Evolutionary conservation across 495 filamentous ascomycete genomes (phyloP).

Genomic region (Bryoglossum gracile): DNA sequence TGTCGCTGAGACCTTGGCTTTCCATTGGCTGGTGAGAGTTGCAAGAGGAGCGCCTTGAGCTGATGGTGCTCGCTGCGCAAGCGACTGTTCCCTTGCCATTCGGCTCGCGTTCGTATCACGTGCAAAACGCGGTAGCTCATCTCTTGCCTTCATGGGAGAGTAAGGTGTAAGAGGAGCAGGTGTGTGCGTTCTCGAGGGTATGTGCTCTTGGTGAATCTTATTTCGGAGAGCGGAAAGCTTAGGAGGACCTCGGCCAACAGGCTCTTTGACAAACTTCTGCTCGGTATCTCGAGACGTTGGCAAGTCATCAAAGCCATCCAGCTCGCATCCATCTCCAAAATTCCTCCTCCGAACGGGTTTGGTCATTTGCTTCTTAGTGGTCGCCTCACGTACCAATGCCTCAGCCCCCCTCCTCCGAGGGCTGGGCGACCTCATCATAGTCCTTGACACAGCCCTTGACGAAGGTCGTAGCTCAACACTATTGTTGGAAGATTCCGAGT

Average conservation of each 20-base stretch:
- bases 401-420: conserved; percentile 41
- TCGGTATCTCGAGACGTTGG: conserved; percentile 81
- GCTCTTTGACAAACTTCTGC: conserved; percentile 73
- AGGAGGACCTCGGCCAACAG: conserved; percentile 61
- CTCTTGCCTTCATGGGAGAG: conserved; percentile 44
- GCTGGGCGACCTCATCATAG: conserved; percentile 49
- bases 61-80: conserved; percentile 47
- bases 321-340: conserved; percentile 87
- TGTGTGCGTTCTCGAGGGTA: conserved; percentile 42
- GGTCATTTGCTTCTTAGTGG: conserved; percentile 59
- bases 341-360: conserved; percentile 66
- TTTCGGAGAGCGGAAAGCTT: conserved; percentile 44
- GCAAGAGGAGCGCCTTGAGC: conserved; percentile 47
- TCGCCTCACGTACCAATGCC: conserved; percentile 46
- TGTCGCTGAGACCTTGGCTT: conserved; percentile 60
- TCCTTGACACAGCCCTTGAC: conserved; percentile 48
- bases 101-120: conserved; percentile 88
- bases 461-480: conserved; percentile 45
- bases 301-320: conserved; percentile 90
- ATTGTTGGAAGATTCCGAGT: conserved; percentile 57
- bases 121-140: conserved; percentile 73
- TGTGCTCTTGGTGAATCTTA: conserved; percentile 50
- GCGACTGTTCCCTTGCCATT: conserved; percentile 80
- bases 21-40: conserved; percentile 69
- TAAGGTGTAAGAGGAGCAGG: conserved; percentile 49